Percentiles rank a stretch among this genome's conserved stretches.
phyloP scores from a whole-genome alignment of 1,139 yeast genomes.

The Diutina siamensis region DNA sequence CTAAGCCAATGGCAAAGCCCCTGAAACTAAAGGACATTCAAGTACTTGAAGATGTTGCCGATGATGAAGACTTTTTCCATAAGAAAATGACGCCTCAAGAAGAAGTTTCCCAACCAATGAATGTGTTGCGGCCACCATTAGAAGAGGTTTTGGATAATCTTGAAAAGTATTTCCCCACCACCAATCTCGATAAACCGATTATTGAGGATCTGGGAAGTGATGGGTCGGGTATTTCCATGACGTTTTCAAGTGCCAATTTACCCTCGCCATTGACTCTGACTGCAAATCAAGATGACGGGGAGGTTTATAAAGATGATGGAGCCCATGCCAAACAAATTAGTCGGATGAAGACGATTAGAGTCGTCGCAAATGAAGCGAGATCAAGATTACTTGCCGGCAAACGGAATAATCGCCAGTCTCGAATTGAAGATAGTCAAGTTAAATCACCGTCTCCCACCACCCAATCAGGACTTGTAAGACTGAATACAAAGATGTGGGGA shows the following conservation, averaged over 20 bases:
- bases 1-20: conserved; percentile 15
- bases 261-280: not conserved
- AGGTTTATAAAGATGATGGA: conserved; percentile 21
- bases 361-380: conserved; percentile 84
- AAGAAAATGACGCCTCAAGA: conserved; percentile 10
- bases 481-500: conserved; percentile 97
- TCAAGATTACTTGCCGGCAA: not conserved
- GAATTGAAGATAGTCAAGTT: not conserved
- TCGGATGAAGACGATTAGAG: conserved; percentile 79
- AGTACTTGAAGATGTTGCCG: not conserved
- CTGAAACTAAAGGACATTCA: too few relatives aligned
- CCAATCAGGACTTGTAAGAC: conserved; percentile 11
- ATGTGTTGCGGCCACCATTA: conserved; percentile 67
- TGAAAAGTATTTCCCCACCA: conserved; percentile 84
- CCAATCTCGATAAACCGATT: conserved; percentile 88
- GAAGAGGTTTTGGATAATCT: conserved; percentile 87
- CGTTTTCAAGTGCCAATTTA: conserved; percentile 36
- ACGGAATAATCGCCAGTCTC: conserved; percentile 6
- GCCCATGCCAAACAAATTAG: conserved; percentile 18
- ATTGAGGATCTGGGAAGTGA: conserved; percentile 35
- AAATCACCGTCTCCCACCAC: too few relatives aligned
- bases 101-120: not conserved
- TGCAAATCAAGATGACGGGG: conserved; percentile 16
- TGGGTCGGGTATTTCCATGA: conserved; percentile 21
- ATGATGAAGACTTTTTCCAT: conserved; percentile 19